Base-by-base conservation (phyloP, 2,329 filamentous ascomycete species). In the Xylariaceae sp. region DNA sequence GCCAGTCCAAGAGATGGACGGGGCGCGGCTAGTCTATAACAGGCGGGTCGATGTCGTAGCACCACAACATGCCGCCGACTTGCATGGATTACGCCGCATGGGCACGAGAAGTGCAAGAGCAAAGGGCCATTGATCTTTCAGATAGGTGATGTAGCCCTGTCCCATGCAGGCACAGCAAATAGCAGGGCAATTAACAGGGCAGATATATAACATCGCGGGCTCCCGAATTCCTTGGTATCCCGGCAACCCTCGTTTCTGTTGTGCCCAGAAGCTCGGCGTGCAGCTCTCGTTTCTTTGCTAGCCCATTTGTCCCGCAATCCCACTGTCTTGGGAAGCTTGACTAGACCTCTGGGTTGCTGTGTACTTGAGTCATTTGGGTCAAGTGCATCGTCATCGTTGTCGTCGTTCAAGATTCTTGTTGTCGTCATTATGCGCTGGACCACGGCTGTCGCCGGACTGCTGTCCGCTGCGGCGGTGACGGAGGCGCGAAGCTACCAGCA, bases 401-500 rank as follows among this genome's bases (percentile, higher is more conserved):
- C 26, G 24, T 40, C n/a, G 18, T 26, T 12, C 13, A 11, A 31
- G 30, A 19, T 28, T 17, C 22, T 17, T 18, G 19, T 11, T 19
- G 36, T 22, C 26, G 18, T 30, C 40, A 48, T 35, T 24, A 62
- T 62, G 59, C 53, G 51, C 42, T 50, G 47, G 52, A 43, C 44
- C 19, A 44, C 50, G 8, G 26, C 57, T 31, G 34, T 42, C 15
- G 39, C 49, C 11, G 51, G 49, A 29, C 49, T 61, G 31, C 39
- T 61, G 43, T 50, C 54, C 29, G 49, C 49, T 8, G 49, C 49
- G 19, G 47, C 47, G 41, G 41, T 39, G 48, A 52, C 22, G 33
- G 48, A 49, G 12, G 42, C 53, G 2, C 52, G 52, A 36, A 59
- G 57, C 50, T 57, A 46, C 38, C 57, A 60, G 48, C 59, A 62